These are phyloP conservation scores for Hibiscus syriacus DNA, from an alignment of 345 rosid species.

Conservation along the genomic window DNA sequence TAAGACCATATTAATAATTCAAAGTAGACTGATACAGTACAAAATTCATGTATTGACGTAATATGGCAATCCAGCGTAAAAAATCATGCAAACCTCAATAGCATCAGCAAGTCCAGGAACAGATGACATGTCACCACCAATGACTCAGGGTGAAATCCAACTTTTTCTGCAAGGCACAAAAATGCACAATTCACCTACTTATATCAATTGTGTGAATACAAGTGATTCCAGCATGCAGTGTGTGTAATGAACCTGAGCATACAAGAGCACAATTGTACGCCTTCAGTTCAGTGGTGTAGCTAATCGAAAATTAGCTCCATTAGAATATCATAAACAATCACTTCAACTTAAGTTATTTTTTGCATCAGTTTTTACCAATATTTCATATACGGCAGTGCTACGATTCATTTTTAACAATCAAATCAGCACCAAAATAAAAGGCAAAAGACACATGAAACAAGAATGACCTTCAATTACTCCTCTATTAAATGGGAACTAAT, in stretches of 20 bases:
- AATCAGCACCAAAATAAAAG: neutral
- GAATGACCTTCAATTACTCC: neutral
- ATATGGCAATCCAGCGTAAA: neutral
- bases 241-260: neutral
- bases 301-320: neutral
- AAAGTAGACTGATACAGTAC: neutral
- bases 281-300: neutral
- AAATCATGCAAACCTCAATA: conserved; percentile 61
- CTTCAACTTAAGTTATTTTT: neutral
- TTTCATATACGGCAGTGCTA: neutral
- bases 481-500: neutral
- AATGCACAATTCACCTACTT: conserved; percentile 4
- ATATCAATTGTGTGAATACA: neutral
- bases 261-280: neutral
- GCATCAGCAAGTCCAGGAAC: conserved; percentile 85
- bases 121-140: conserved; percentile 82
- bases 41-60: neutral
- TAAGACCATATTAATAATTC: conserved; percentile 2
- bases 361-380: neutral
- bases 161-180: conserved; percentile 74
- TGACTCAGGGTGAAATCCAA: conserved; percentile 78
- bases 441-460: neutral
- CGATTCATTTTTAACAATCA: neutral
- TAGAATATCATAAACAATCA: neutral
- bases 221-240: neutral